A percentile compares a stretch with the other conserved stretches of the same genome.
These are phyloP conservation scores for Stephania japonica DNA, from an alignment of 164 flowering plant species.

Conservation along the genomic window DNA sequence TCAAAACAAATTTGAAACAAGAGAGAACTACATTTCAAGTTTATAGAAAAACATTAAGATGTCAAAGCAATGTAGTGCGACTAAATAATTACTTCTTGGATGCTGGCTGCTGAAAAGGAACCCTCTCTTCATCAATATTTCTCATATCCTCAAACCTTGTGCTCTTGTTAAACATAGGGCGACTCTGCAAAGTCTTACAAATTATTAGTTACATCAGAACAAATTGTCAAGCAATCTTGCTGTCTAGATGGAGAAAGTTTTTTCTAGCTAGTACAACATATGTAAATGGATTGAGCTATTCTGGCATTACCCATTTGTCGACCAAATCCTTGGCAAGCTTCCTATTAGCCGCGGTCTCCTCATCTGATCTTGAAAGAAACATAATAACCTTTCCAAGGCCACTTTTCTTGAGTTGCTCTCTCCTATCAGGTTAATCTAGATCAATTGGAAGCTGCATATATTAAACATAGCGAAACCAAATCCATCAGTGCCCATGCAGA, in stretches of 20 bases:
- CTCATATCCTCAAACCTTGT: conserved; percentile 96
- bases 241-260: neutral
- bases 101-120: conserved; percentile 50
- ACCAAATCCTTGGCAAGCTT: conserved; percentile 95
- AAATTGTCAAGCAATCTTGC: neutral
- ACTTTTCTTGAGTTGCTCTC: conserved; percentile 81
- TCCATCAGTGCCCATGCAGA: too few relatives aligned
- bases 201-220: neutral
- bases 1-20: neutral
- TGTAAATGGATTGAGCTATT: neutral
- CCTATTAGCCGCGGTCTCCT: conserved; percentile 82
- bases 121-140: conserved; percentile 64
- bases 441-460: conserved; percentile 84
- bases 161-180: conserved; percentile 94
- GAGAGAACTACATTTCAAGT: neutral
- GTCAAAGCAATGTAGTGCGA: neutral
- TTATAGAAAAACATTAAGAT: neutral
- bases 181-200: conserved; percentile 54
- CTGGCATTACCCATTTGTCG: conserved; percentile 86
- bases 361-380: conserved; percentile 93
- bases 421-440: conserved; percentile 75
- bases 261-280: neutral
- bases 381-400: conserved; percentile 96
- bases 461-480: conserved; percentile 4
- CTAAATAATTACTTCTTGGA: conserved; percentile 48